Evolutionary conservation across 169 alveolate species (phyloP).

Genomic region (Theileria parva): DNA sequence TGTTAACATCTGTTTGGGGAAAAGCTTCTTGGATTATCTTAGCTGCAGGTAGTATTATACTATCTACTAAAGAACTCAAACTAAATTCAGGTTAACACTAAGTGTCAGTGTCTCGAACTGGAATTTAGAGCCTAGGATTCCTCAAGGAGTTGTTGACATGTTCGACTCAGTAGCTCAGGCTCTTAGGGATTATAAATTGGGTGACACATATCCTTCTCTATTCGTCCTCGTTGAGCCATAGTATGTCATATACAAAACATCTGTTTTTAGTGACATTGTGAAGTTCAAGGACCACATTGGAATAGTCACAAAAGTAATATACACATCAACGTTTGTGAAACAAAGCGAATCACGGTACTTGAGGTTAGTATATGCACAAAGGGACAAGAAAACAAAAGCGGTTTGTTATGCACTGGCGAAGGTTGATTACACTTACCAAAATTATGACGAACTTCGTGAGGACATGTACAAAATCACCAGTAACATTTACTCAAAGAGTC

Average conservation of each 20-base stretch:
- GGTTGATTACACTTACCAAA: neutral
- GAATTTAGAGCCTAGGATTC: conserved; percentile 73
- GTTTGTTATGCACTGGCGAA: conserved; percentile 45
- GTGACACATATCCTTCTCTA: conserved; percentile 18
- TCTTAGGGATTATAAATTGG: conserved; percentile 37
- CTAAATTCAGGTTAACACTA: conserved; percentile 41
- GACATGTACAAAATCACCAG: conserved; percentile 32
- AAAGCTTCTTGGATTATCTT: conserved; percentile 72
- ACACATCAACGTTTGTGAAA: conserved; percentile 70
- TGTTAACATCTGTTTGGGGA: conserved; percentile 61
- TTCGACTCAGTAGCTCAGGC: conserved; percentile 71
- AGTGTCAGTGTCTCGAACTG: conserved; percentile 62
- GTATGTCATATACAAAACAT: conserved; percentile 8
- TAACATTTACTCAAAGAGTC: conserved; percentile 17
- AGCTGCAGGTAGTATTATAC: conserved; percentile 67
- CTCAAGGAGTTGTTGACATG: conserved; percentile 74
- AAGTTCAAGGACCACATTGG: conserved; percentile 76
- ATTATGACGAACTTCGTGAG: conserved; percentile 40
- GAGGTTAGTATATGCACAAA: conserved; percentile 50
- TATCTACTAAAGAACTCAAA: neutral
- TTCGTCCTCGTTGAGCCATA: conserved; percentile 54
- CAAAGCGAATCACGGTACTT: conserved; percentile 65
- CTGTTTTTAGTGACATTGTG: conserved; percentile 61
- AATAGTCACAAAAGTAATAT: conserved; percentile 72
- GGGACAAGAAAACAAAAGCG: conserved; percentile 43